Evolutionary conservation across 768 basidiomycete genomes (phyloP), one percentile per base, ranked within the genome.

Genomic region (Phanerochaete sordida): DNA sequence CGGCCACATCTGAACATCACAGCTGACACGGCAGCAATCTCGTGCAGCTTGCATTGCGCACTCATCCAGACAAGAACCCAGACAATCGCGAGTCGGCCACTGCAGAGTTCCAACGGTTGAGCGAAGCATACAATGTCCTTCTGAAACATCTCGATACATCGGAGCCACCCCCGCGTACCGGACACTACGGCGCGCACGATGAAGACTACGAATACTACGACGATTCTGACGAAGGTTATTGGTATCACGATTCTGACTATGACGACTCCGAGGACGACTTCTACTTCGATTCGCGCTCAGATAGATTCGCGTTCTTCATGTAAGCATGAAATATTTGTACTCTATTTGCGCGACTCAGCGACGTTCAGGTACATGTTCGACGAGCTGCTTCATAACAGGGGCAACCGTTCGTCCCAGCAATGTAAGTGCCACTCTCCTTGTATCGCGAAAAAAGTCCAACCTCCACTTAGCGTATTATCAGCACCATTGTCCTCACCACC

Each of bases 61-160:
- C 84, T 0, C 90, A 91, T 73, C 89, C 90, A 8, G 90, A 90
- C 74, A 91, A 90, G 74, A 90, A 90, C 60, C 84, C 79, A 0
- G 80, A 79, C 44, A 83, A 90, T n/a, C n/a, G n/a, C 64, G 79
- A 78, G 43, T 75, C 79, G 64, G 89, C 88, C 48, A 90, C 89
- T 39, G 78, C 76, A 2, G 77, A 86, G 68, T 91, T 92, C 66
- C 89, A 91, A 72, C 73, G 76, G 54, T 70, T 93, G 47, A 80
- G 86, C 60, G 86, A 84, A 59, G 89, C 90, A 4, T 93, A 90
- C 73, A 78, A 80, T 48, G 68, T 81, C 30, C 76, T 91, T 27
- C 70, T 82, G 57, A 81, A 81, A 61, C 80, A 88, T 65, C 70
- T 86, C 23, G 80, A 84, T 60, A 66, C 70, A 11, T 66, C 76